Conservation (phyloP, 2,329 filamentous ascomycete genomes). For the Colletotrichum sojae region DNA sequence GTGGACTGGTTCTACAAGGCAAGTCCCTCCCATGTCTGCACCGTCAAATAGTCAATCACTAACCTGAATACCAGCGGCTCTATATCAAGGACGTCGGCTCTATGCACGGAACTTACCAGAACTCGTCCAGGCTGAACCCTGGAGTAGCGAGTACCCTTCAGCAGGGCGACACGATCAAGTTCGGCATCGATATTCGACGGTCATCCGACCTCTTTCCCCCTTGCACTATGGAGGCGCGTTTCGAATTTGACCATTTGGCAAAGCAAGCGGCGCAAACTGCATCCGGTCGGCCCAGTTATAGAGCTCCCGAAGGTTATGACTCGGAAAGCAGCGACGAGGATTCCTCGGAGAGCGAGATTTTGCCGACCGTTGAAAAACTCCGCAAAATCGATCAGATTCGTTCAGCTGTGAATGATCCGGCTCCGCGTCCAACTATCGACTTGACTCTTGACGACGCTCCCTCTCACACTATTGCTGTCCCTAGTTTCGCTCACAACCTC, state of each 20-base stretch:
- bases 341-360: conserved; percentile 43
- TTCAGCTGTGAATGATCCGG: background rate
- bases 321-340: conserved; percentile 50
- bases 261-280: background rate
- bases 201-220: conserved; percentile 54
- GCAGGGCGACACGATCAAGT: conserved; percentile 51
- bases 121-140: conserved; percentile 47
- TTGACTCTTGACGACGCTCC: background rate
- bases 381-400: conserved; percentile 14
- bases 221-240: conserved; percentile 52
- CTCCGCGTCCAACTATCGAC: conserved; percentile 20
- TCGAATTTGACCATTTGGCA: conserved; percentile 46
- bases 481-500: no score
- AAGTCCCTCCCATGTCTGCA: conserved; percentile 38
- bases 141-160: conserved; percentile 42
- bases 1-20: conserved; percentile 62
- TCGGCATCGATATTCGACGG: conserved; percentile 54
- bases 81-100: conserved; percentile 63
- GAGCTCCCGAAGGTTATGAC: conserved; percentile 57
- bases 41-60: background rate
- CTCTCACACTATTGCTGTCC: background rate
- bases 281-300: conserved; percentile 46
- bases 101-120: conserved; percentile 68
- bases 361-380: conserved; percentile 21
- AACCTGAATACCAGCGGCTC: conserved; percentile 54